Percentiles rank a stretch among this genome's conserved stretches.
Conservation (phyloP, 495 filamentous ascomycete species). For the Hypoxylon crocopeplum region DNA sequence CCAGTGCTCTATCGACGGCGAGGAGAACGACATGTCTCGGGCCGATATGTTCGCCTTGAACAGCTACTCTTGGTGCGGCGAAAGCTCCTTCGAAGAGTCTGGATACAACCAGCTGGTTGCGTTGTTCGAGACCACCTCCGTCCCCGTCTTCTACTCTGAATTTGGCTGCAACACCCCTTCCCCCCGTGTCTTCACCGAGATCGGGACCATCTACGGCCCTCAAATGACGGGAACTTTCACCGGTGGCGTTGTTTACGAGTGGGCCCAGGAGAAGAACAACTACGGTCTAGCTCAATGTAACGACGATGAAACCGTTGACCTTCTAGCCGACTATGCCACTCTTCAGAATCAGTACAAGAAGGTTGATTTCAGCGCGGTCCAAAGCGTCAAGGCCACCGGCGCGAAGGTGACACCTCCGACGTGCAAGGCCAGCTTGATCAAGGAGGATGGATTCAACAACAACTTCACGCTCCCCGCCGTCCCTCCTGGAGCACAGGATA, state of each 20-base stretch:
- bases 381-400: conserved; percentile 58
- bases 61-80: conserved; percentile 94
- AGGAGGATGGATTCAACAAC: conserved; percentile 65
- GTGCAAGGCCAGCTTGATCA: conserved; percentile 71
- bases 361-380: conserved; percentile 70
- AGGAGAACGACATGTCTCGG: conserved; percentile 66
- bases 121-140: conserved; percentile 72
- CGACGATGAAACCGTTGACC: conserved; percentile 65
- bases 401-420: conserved; percentile 58
- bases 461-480: conserved; percentile 75
- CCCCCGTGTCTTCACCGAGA: conserved; percentile 85
- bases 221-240: conserved; percentile 82
- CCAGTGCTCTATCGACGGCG: conserved; percentile 74
- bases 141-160: conserved; percentile 96
- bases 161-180: conserved; percentile 87
- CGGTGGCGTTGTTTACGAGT: conserved; percentile 91
- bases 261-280: conserved; percentile 72
- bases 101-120: conserved; percentile 75
- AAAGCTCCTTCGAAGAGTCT: conserved; percentile 70
- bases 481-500: conserved; percentile 51
- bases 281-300: conserved; percentile 80
- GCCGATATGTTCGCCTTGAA: conserved; percentile 93
- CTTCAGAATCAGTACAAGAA: conserved; percentile 76
- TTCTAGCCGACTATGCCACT: conserved; percentile 76
- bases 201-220: conserved; percentile 76